These are phyloP conservation scores for Diplodia intermedia DNA, from an alignment of 2,329 filamentous ascomycete genomes.

Conservation along the genomic window DNA sequence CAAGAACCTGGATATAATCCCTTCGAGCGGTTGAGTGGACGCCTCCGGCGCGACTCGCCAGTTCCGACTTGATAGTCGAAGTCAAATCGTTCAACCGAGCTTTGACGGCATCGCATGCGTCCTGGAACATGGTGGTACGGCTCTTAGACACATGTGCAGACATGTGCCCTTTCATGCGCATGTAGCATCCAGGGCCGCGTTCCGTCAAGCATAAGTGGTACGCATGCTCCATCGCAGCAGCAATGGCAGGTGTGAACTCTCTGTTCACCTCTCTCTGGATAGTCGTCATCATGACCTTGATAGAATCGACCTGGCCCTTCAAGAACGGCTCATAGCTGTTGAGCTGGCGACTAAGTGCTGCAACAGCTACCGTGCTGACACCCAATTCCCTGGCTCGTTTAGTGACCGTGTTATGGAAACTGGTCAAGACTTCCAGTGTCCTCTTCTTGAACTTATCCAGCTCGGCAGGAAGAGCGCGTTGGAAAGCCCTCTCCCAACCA, in stretches of 20 bases:
- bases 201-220: slow-evolving; percentile 58
- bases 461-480: slow-evolving; percentile 51
- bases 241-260: slow-evolving; percentile 60
- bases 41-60: slow-evolving; percentile 55
- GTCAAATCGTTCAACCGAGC: slow-evolving; percentile 52
- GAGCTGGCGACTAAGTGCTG: slow-evolving; percentile 52
- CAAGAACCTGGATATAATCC: slow-evolving; percentile 50
- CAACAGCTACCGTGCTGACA: slow-evolving; percentile 49
- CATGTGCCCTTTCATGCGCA: slow-evolving; percentile 63
- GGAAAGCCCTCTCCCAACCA: slow-evolving; percentile 55
- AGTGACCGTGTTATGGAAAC: slow-evolving; percentile 55
- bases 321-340: slow-evolving; percentile 53
- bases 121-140: slow-evolving; percentile 58
- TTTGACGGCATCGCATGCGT: slow-evolving; percentile 53
- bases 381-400: slow-evolving; percentile 49
- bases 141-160: slow-evolving; percentile 50
- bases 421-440: slow-evolving; percentile 43
- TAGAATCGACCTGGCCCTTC: slow-evolving; percentile 43
- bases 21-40: slow-evolving; percentile 47
- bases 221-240: slow-evolving; percentile 52
- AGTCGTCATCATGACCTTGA: slow-evolving; percentile 51
- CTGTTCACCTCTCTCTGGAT: slow-evolving; percentile 62
- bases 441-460: slow-evolving; percentile 48
- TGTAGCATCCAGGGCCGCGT: slow-evolving; percentile 55
- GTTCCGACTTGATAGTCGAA: slow-evolving; percentile 51